phyloP scores from a whole-genome alignment of 164 flowering plant genomes.

The Saururus chinensis region DNA sequence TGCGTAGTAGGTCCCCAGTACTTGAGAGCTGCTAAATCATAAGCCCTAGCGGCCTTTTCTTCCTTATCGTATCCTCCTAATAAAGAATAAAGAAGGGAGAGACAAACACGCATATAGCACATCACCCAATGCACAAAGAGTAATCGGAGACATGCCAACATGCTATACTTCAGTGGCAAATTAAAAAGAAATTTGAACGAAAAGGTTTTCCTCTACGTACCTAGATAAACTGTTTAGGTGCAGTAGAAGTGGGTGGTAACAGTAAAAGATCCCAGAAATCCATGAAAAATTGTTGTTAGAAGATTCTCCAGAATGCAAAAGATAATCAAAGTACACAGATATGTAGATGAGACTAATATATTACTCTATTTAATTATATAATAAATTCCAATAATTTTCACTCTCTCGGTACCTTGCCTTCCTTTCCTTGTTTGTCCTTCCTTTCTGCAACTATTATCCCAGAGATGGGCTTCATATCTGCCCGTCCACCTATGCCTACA shows the following conservation, averaged over 20 bases:
- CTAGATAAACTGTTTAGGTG: conserved; percentile 49
- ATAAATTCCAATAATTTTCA: not conserved
- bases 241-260: conserved; percentile 5
- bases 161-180: too few relatives aligned
- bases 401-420: conserved; percentile 50
- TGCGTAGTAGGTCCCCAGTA: conserved; percentile 90
- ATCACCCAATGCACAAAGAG: not conserved
- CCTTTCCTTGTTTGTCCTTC: conserved; percentile 96
- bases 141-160: not conserved
- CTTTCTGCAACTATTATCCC: conserved; percentile 89
- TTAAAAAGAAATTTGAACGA: not conserved
- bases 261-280: not conserved
- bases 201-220: conserved; percentile 20
- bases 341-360: too few relatives aligned
- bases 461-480: conserved; percentile 84
- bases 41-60: conserved; percentile 85
- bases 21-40: conserved; percentile 89
- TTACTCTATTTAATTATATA: too few relatives aligned
- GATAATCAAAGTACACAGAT: not conserved
- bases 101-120: not conserved
- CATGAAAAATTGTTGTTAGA: conserved; percentile 19
- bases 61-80: conserved; percentile 89
- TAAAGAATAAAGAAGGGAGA: not conserved
- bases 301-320: not conserved
- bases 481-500: conserved; percentile 87